Evolutionary conservation across 306 rosid genomes (phyloP), one percentile per base, ranked within the genome.

Genomic region (Medicago arabica): DNA sequence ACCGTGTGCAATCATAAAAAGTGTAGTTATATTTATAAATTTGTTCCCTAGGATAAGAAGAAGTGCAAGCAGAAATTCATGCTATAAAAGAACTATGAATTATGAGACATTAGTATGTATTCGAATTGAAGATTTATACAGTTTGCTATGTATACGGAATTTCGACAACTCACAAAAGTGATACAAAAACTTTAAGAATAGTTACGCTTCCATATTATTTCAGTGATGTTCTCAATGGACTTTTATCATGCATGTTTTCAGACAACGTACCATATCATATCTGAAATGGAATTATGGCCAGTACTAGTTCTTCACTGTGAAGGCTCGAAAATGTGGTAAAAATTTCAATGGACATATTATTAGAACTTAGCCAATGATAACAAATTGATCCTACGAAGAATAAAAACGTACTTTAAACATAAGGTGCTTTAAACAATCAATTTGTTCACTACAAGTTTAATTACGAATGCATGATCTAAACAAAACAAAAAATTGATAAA

Each of bases 231-330:
- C 57, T 71, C 59, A 17, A 64, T 46, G 80, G 74, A 81, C 67
- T 78, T 82, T 74, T 80, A 70, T 76, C 82, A 66, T 63, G 21
- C 80, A 81, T 31, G 15, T 69, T 67, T 17, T n/a, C 15, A 16
- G 73, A 72, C 55, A 81, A 83, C 36, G 36, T 83, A 8, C 9
- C 46, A 75, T 79, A 46, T n/a, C 78, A 69, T 74, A 74, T 82
- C 85, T 69, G 78, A 80, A 69, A 74, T 75, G 71, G 78, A 83
- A 87, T 83, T 86, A 89, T 85, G 89, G 82, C 75, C 59, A 18
- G 7, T 16, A 21, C 70, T 69, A 25, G 0, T 55, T 72, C 83
- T 81, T 54, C 81, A 31, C 2, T 63, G 78, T 71, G 80, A 69
- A 83, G 87, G 73, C 61, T 71, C 54, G 51, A 50, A 68, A 67